Base-by-base conservation (phyloP, 768 basidiomycete genomes). In the Pleurotus giganteus region DNA sequence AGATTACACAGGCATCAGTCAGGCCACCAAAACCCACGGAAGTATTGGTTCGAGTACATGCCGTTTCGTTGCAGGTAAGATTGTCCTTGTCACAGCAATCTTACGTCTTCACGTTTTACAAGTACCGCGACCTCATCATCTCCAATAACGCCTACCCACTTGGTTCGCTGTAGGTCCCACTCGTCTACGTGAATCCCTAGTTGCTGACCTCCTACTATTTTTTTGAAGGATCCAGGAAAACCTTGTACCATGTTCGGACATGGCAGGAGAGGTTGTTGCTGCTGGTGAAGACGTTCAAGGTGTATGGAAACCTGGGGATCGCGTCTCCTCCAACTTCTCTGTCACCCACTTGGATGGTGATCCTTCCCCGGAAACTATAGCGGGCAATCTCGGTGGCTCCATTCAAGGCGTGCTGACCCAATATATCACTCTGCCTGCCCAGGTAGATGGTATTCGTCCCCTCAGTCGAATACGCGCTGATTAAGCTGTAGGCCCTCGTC, bases 261-360 rank as follows among this genome's bases (percentile, higher is more conserved):
- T 77, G 66, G 80, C 83, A 15, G 83, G 84, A 11, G 82, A 84
- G 60, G 69, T 86, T 45, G 65, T 83, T 28, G 72, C 77, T 1
- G 61, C 82, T 9, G 75, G 75, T 4, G 65, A 65, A 11, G 74
- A 71, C 13, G 76, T 76, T 12, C 77, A 66, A 26, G 68, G 63
- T 4, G 31, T 29, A 4, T 85, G 81, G 82, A 76, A 75, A 60
- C 61, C 66, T 4, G 81, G 83, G n/a, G 82, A 84, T 55, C 78
- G 80, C 21, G 80, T 85, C 53, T 78, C 70, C 57, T 73, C 82
- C 7, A 85, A 82, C 63, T 81, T 84, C 56, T 62, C 71, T 3
- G 47, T 69, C 12, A 80, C 78, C 51, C 79, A 81, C 58, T 55
- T 83, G 15, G 63, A 79, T 54, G 79, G 79, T 2, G 78, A 82